These are phyloP conservation scores for Hortiboletus rubellus DNA, from an alignment of 1,284 basidiomycete species.

Conservation along the genomic window DNA sequence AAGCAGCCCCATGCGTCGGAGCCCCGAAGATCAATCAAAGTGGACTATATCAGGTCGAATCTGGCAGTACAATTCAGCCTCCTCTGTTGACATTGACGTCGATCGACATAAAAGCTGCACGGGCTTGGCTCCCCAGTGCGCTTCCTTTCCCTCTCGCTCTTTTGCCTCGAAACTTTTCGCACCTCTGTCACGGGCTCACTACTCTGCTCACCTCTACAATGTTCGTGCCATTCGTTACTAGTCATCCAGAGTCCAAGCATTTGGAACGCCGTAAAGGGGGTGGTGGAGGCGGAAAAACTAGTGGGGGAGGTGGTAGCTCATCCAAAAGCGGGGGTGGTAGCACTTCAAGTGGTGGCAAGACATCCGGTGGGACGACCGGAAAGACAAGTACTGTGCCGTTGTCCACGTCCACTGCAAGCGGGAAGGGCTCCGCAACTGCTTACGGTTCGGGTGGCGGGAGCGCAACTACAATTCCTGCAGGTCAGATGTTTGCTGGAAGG, in stretches of 20 bases:
- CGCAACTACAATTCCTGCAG: constrained; percentile 35
- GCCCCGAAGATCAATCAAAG: no score
- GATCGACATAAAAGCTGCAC: no score
- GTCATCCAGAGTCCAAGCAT: neutral
- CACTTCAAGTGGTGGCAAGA: constrained; percentile 17
- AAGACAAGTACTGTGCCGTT: constrained; percentile 26
- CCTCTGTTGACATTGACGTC: no score
- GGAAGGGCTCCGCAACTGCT: constrained; percentile 29
- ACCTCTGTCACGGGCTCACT: neutral
- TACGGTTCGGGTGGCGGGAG: constrained; percentile 43
- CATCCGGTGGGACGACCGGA: constrained; percentile 13
- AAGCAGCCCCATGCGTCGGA: no score
- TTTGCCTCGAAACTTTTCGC: neutral
- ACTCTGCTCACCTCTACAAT: constrained; percentile 14
- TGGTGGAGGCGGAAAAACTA: constrained; percentile 11
- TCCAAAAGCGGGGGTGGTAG: constrained; percentile 20
- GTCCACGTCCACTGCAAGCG: constrained; percentile 28
- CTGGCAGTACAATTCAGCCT: no score
- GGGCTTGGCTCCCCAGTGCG: no score
- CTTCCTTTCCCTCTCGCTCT: no score
- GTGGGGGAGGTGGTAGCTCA: constrained; percentile 5
- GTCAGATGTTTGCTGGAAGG: constrained; percentile 43
- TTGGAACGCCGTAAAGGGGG: constrained; percentile 32
- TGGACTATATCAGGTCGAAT: no score
- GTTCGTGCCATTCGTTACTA: constrained; percentile 38